Conservation (phyloP, 2,329 filamentous ascomycete genomes). For the Pseudocercospora macadamiae region DNA sequence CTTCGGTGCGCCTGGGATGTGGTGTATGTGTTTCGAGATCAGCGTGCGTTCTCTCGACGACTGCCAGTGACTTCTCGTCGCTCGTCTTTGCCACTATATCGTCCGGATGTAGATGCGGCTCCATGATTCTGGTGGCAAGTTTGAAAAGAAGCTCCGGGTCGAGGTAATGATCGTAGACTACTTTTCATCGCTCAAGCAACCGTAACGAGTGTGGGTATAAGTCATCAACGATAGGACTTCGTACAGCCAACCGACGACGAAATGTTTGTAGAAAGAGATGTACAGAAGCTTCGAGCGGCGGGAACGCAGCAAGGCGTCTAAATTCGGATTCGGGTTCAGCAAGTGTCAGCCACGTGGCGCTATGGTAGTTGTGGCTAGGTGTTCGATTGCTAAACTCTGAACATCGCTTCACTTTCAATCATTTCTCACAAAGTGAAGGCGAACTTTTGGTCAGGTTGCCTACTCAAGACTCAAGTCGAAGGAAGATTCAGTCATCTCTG, state of each 20-base stretch:
- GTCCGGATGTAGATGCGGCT: constrained; percentile 28
- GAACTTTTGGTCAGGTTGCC: too few species aligned
- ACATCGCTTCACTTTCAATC: too few species aligned
- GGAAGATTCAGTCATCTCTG: too few species aligned
- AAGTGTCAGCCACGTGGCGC: too few species aligned
- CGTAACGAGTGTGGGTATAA: not conserved
- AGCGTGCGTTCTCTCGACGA: constrained; percentile 48
- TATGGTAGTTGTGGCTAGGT: too few species aligned
- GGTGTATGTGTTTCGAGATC: constrained; percentile 52
- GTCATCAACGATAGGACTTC: not conserved
- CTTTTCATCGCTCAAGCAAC: not conserved
- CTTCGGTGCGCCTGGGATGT: constrained; percentile 41
- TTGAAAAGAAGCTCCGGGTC: not conserved
- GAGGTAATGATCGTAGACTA: not conserved
- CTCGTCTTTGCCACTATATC: constrained; percentile 32
- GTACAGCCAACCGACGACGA: not conserved
- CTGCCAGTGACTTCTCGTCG: constrained; percentile 40
- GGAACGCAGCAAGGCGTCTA: too few species aligned
- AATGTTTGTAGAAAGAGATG: not conserved
- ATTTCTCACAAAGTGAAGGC: too few species aligned
- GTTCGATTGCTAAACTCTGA: too few species aligned
- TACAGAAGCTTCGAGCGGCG: not conserved
- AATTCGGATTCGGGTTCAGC: too few species aligned
- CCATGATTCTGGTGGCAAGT: constrained; percentile 13
- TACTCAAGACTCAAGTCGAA: too few species aligned